Base-by-base conservation (phyloP, 352 stramenopile species). In the Phytopythium aichiense region DNA sequence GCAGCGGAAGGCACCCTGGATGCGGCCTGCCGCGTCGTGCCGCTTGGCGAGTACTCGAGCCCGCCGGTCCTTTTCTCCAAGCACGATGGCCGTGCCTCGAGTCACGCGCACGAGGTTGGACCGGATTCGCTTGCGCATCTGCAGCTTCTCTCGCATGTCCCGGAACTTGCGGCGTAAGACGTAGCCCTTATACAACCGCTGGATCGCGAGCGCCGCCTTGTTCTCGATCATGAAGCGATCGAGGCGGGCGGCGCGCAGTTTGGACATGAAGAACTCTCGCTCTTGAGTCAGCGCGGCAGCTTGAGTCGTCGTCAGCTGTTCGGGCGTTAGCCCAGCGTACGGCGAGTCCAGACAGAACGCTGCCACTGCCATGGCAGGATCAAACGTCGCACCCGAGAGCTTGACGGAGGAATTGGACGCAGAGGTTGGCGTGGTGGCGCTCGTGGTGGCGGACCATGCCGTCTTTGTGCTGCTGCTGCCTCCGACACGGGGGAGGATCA, bases 81-180 rank as follows among this genome's bases (percentile, higher is more conserved):
- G 60, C 12, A 91, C 79, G 37, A 91, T 79, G 5, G 77, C 78
- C 0, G 82, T 89, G 20, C 79, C 82, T 31, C 76, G 79, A 4
- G 78, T 86, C 33, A 91, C 79, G 33, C 82, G 76, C 38, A 86
- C 62, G 43, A 91, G 68, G 51, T 67, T 88, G 7, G 65, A 61
- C 25, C 78, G 79, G 16, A 91, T 87, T 16, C 79, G 73, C 63
- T 89, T 91, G 31, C 82, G 82, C 15, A 91, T 65, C 18, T 79
- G 51, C 28, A 91, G 69, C 55, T 78, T 86, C 25, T 81, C 64
- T 40, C 75, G 64, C 53, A 91, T 74, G 4, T 58, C 55, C 4
- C 61, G 63, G 60, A 91, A 89, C 16, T 71, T 69, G 23, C 69
- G 72, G 1, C 79, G 77, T 28, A 91, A 57, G 16, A 77, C 30